A percentile compares a stretch with the other conserved stretches of the same genome.
Conservation (phyloP, 2,329 filamentous ascomycete genomes). For the Podosphaera fusca region DNA sequence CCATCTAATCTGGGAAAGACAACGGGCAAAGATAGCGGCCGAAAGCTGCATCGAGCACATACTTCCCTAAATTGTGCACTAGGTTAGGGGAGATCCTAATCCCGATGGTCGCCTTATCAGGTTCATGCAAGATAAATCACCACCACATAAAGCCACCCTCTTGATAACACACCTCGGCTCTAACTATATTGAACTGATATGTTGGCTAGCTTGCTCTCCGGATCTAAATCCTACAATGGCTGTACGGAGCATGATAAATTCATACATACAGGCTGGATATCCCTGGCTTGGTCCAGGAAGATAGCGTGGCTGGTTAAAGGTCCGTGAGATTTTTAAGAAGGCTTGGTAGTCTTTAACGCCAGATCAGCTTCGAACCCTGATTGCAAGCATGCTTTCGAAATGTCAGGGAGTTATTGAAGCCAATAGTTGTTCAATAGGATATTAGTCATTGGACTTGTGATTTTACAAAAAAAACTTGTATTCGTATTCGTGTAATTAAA, state of each 20-base stretch:
- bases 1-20: no score
- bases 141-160: background rate
- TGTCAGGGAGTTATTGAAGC: background rate
- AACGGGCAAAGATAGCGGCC: no score
- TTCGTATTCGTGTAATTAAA: no score
- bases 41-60: no score
- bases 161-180: no score
- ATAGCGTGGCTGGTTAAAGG: background rate
- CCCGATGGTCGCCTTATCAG: no score
- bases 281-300: slow-evolving; percentile 1
- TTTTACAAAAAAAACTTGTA: no score
- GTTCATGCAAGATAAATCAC: background rate
- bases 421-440: background rate
- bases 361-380: background rate
- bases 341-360: background rate
- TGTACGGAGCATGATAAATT: background rate
- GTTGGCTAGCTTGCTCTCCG: no score
- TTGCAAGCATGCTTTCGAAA: background rate
- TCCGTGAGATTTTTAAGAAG: background rate
- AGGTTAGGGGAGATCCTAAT: no score
- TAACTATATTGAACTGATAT: background rate
- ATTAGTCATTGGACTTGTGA: background rate
- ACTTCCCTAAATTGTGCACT: no score
- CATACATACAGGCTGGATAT: slow-evolving; percentile 2
- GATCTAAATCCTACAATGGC: no score